Conservation (phyloP, 371 early-diverging fungal genomes). For the Smittium culicis region DNA sequence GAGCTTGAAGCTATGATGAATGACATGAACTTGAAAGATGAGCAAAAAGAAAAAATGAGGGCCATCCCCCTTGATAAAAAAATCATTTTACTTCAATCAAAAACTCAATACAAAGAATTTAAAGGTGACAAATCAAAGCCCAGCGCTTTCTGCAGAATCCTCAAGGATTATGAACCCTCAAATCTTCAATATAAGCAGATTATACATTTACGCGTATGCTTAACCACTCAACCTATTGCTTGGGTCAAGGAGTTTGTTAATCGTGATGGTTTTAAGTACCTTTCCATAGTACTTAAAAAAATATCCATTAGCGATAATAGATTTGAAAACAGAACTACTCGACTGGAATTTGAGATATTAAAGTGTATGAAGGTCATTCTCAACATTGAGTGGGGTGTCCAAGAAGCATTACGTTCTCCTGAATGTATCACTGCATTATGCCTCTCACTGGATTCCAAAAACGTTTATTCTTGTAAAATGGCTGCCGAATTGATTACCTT, state of each 20-base stretch:
- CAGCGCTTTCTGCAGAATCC: slow-evolving; percentile 21
- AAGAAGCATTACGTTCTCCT: slow-evolving; percentile 58
- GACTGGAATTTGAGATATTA: slow-evolving; percentile 66
- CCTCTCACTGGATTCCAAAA: slow-evolving; percentile 61
- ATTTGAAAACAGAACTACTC: slow-evolving; percentile 44
- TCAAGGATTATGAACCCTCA: slow-evolving; percentile 22
- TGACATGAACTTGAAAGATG: slow-evolving; percentile 33
- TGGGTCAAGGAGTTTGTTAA: slow-evolving; percentile 54
- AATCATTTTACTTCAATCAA: slow-evolving; percentile 29
- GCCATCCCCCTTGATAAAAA: slow-evolving; percentile 31
- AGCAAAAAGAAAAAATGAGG: slow-evolving; percentile 33
- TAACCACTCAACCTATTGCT: slow-evolving; percentile 54
- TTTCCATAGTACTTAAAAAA: slow-evolving; percentile 47
- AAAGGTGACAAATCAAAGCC: slow-evolving; percentile 31
- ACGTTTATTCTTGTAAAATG: slow-evolving; percentile 56
- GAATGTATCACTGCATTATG: slow-evolving; percentile 55
- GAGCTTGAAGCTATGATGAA: slow-evolving; percentile 31
- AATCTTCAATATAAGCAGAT: slow-evolving; percentile 29
- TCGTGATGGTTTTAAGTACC: slow-evolving; percentile 46
- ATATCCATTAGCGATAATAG: slow-evolving; percentile 31
- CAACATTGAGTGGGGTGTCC: slow-evolving; percentile 69
- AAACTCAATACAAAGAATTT: slow-evolving; percentile 28
- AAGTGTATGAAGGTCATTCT: slow-evolving; percentile 64
- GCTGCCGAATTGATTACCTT: slow-evolving; percentile 71
- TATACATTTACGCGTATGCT: slow-evolving; percentile 32